Conservation (phyloP, 1,284 basidiomycete species). For the Apiotrichum laibachii region DNA sequence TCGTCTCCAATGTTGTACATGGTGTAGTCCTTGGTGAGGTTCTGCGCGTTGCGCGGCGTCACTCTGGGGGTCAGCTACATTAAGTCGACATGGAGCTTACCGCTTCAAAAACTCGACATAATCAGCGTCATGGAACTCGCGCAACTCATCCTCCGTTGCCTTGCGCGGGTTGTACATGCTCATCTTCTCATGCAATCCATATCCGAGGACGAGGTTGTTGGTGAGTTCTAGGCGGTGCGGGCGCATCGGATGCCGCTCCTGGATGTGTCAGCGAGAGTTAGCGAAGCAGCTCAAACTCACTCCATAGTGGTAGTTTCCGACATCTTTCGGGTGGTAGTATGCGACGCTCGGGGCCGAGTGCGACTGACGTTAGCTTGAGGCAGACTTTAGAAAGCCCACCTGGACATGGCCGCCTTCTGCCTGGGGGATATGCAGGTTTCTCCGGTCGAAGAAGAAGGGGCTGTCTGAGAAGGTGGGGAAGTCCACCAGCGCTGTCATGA, state of each 20-base stretch:
- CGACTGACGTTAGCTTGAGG: conserved; percentile 55
- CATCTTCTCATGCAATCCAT: conserved; percentile 94
- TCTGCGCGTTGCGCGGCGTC: conserved; percentile 40
- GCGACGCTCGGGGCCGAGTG: conserved; percentile 86
- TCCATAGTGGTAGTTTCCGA: conserved; percentile 94
- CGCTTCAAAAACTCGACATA: conserved; percentile 92
- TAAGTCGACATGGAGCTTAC: conserved; percentile 53
- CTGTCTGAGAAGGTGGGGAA: conserved; percentile 50
- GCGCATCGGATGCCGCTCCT: conserved; percentile 99
- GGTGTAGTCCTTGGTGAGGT: conserved; percentile 69
- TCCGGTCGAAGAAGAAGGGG: conserved; percentile 51
- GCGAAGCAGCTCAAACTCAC: conserved; percentile 54
- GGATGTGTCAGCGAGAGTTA: conserved; percentile 15
- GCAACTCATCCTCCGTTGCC: conserved; percentile 85
- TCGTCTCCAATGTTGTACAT: conserved; percentile 89
- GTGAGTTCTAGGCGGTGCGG: conserved; percentile 91
- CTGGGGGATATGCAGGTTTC: conserved; percentile 42
- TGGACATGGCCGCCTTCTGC: conserved; percentile 39
- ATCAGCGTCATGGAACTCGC: conserved; percentile 85
- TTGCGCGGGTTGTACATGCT: conserved; percentile 85
- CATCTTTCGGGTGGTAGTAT: conserved; percentile 91
- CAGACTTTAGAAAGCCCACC: conserved; percentile 27
- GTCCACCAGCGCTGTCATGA: conserved; percentile 25
- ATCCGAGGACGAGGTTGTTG: conserved; percentile 92
- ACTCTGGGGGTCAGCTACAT: conserved; percentile 31